phyloP scores from a whole-genome alignment of 768 basidiomycete genomes.

The Pulveroboletus frians region DNA sequence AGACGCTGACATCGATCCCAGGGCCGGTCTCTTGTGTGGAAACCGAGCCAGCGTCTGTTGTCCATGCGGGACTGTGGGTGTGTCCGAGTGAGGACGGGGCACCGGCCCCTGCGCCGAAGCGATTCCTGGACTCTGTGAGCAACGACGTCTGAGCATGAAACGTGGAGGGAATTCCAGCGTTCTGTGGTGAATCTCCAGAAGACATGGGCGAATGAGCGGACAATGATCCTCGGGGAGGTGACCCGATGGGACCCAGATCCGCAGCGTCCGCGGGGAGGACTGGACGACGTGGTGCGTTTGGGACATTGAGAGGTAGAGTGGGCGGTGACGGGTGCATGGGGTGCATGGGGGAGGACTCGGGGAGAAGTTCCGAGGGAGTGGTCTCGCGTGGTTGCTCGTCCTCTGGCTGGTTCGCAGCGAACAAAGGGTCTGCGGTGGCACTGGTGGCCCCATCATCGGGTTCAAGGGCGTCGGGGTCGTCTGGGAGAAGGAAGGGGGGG shows the following conservation, averaged over 20 bases:
- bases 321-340: slow-evolving; percentile 38
- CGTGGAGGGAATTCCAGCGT: slow-evolving; percentile 50
- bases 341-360: slow-evolving; percentile 9
- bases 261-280: slow-evolving; percentile 34
- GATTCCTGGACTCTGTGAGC: slow-evolving; percentile 35
- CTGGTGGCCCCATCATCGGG: not conserved
- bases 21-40: slow-evolving; percentile 17
- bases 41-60: slow-evolving; percentile 21
- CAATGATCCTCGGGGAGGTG: slow-evolving; percentile 54
- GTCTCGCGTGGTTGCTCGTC: slow-evolving; percentile 7
- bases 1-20: slow-evolving; percentile 14
- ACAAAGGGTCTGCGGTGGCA: not conserved
- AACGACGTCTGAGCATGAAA: slow-evolving; percentile 68
- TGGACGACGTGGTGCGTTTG: slow-evolving; percentile 45
- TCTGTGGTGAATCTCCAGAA: slow-evolving; percentile 35
- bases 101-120: slow-evolving; percentile 34
- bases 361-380: not conserved
- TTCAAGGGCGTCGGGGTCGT: slow-evolving; percentile 40
- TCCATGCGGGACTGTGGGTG: slow-evolving; percentile 24
- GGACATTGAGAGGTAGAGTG: slow-evolving; percentile 48
- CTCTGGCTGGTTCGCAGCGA: slow-evolving; percentile 7
- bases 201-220: slow-evolving; percentile 52
- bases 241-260: slow-evolving; percentile 82
- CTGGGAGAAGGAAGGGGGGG: slow-evolving; percentile 60
- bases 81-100: slow-evolving; percentile 61